Conservation (phyloP, 108 stramenopile genomes). For the Aurantiochytrium sp. region DNA sequence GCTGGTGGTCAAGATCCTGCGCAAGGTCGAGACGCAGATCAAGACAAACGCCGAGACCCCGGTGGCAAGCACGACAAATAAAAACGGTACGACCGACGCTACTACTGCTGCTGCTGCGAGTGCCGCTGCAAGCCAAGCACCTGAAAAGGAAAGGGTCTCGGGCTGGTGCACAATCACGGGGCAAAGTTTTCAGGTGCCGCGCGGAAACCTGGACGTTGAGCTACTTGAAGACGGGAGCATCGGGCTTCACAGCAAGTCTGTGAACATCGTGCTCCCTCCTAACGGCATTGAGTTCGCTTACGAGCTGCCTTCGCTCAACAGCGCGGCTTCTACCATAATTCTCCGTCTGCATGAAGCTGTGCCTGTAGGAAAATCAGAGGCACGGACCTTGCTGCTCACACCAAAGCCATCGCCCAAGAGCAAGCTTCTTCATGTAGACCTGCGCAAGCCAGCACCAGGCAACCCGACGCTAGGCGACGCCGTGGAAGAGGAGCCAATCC, state of each 20-base stretch:
- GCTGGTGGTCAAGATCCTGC: too few species aligned
- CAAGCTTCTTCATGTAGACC: not conserved
- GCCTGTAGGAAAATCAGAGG: not conserved
- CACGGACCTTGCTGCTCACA: not conserved
- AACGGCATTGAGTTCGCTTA: not conserved
- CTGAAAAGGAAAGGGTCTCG: not conserved
- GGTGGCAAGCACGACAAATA: too few species aligned
- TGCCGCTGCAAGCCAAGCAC: too few species aligned
- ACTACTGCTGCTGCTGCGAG: too few species aligned
- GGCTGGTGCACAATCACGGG: slow-evolving; percentile 8
- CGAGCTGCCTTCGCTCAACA: not conserved
- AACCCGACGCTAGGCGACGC: not conserved
- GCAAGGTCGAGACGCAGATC: too few species aligned
- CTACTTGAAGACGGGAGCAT: not conserved
- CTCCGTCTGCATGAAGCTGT: not conserved
- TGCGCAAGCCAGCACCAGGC: not conserved
- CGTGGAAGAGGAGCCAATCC: not conserved
- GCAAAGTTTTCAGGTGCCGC: slow-evolving; percentile 3
- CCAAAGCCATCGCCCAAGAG: not conserved
- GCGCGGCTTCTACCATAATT: not conserved
- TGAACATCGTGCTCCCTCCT: not conserved
- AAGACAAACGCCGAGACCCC: too few species aligned
- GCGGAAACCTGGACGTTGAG: not conserved
- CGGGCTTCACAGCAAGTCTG: not conserved
- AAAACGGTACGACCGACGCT: too few species aligned